Evolutionary conservation across 2,329 filamentous ascomycete species (phyloP).

Genomic region (Scedosporium boydii): DNA sequence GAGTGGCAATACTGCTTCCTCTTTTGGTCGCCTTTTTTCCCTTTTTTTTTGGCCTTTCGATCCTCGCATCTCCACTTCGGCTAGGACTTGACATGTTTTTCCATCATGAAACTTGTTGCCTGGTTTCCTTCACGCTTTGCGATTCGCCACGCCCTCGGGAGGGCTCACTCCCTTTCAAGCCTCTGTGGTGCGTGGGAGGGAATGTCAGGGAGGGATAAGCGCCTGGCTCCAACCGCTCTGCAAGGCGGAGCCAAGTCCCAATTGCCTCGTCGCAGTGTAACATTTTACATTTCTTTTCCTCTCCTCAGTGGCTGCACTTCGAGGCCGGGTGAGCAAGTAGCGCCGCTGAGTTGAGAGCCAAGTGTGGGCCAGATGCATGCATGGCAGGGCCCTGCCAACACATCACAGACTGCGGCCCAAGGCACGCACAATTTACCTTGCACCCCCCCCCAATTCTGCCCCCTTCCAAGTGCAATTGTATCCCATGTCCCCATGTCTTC

Average conservation of each 20-base stretch:
- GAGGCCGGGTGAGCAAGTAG: background rate
- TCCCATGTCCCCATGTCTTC: background rate
- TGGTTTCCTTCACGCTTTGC: background rate
- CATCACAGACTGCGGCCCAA: constrained; percentile 6
- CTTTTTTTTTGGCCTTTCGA: background rate
- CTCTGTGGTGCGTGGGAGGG: background rate
- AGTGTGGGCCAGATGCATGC: constrained; percentile 5
- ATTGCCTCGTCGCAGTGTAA: background rate
- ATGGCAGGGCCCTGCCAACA: constrained; percentile 4
- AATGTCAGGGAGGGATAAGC: background rate
- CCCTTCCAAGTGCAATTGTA: background rate
- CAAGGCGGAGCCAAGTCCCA: background rate
- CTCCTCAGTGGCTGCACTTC: background rate
- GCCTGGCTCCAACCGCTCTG: background rate
- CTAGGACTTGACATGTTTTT: background rate
- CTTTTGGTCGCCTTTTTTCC: background rate
- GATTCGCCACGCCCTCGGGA: too few species aligned
- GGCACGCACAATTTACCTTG: constrained; percentile 1
- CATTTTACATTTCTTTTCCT: background rate
- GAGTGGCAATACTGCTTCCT: background rate
- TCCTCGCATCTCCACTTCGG: background rate
- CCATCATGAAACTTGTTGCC: background rate
- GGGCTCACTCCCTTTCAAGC: background rate
- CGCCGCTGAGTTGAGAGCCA: background rate
- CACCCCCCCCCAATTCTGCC: background rate